These are phyloP conservation scores for Fusarium sororula DNA, from an alignment of 2,329 filamentous ascomycete genomes.

Conservation along the genomic window DNA sequence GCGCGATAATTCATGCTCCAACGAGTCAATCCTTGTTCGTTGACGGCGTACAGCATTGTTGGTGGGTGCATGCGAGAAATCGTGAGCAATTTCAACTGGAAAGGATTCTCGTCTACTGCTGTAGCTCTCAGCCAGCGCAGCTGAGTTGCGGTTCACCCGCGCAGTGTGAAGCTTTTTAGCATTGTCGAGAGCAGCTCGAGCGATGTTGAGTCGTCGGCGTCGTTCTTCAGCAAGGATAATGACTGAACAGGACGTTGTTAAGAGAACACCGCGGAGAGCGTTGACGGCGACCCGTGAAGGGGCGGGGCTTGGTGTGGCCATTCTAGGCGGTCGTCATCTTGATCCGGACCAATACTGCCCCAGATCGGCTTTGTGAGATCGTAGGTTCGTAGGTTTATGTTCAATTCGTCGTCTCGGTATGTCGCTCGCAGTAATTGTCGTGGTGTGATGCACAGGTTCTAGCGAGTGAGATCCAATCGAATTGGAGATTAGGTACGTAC, in stretches of 20 bases:
- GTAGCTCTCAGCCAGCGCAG: slow-evolving; percentile 41
- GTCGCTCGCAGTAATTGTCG: slow-evolving; percentile 29
- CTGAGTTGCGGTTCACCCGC: slow-evolving; percentile 44
- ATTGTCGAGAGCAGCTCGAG: slow-evolving; percentile 61
- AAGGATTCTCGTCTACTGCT: slow-evolving; percentile 36
- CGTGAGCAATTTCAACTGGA: slow-evolving; percentile 38
- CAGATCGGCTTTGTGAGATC: not conserved
- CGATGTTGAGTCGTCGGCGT: slow-evolving; percentile 62
- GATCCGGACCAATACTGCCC: slow-evolving; percentile 5
- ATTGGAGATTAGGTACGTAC: slow-evolving; percentile 18
- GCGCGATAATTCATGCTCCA: not conserved
- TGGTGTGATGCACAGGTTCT: slow-evolving; percentile 36
- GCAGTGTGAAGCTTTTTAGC: slow-evolving; percentile 59
- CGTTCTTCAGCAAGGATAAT: slow-evolving; percentile 65
- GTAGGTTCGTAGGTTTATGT: not conserved
- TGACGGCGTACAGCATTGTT: slow-evolving; percentile 44
- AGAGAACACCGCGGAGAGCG: slow-evolving; percentile 63
- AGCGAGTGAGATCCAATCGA: slow-evolving; percentile 17
- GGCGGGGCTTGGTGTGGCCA: slow-evolving; percentile 59
- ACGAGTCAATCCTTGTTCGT: slow-evolving; percentile 30
- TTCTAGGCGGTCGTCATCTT: slow-evolving; percentile 47
- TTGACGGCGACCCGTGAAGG: slow-evolving; percentile 65
- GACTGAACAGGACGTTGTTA: slow-evolving; percentile 67
- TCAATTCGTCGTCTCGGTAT: slow-evolving; percentile 39
- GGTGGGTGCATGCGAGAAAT: slow-evolving; percentile 34